Evolutionary conservation across 352 stramenopile genomes (phyloP), one percentile per base, ranked within the genome.

Genomic region (Globisporangium viniferum): DNA sequence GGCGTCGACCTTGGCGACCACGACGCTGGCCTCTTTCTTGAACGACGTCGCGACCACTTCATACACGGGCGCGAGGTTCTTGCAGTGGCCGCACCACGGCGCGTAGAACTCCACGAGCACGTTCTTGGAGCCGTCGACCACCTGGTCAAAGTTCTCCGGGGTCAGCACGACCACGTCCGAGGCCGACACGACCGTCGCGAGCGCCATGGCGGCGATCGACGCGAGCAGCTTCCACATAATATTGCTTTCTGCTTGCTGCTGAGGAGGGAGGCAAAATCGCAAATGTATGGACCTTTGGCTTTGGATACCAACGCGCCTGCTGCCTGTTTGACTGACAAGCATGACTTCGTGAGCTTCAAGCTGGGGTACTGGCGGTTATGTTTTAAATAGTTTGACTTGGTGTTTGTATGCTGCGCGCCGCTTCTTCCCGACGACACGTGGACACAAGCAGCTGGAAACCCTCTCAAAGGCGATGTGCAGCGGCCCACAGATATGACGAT

Each of bases 1-100:
- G 33, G 92, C 91, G 71, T 98, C 94, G n/a, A 98, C 78, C 65
- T 96, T 91, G 64, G 88, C 88, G 48, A 96, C 74, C 29, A 93
- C 93, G 15, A 98, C 75, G 62, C 88, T 86, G 51, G 86, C 73
- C 20, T 86, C 73, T 66, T 97, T 96, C 71, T 92, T 93, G 64
- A 98, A 93, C 63, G 87, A 79, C 64, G 82, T 86, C 22, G 91
- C 94, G n/a, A 97, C 80, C n/a, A 81, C 88, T 66, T 97, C 89
- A 73, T 88, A 96, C 18, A 71, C 75, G 2, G 88, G 88, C 41
- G 85, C 86, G 66, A 96, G 75, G 64, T 73, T 91, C 71, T 88
- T 84, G 78, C 82, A 89, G 64, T 89, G 82, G n/a, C 73, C 75
- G 70, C 82, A 94, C 82, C 84, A 93, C 31, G 86, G 85, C 48